Evolutionary conservation across 2,329 filamentous ascomycete genomes (phyloP), one percentile per base, ranked within the genome.

Genomic region (Calonectria henricotiae): DNA sequence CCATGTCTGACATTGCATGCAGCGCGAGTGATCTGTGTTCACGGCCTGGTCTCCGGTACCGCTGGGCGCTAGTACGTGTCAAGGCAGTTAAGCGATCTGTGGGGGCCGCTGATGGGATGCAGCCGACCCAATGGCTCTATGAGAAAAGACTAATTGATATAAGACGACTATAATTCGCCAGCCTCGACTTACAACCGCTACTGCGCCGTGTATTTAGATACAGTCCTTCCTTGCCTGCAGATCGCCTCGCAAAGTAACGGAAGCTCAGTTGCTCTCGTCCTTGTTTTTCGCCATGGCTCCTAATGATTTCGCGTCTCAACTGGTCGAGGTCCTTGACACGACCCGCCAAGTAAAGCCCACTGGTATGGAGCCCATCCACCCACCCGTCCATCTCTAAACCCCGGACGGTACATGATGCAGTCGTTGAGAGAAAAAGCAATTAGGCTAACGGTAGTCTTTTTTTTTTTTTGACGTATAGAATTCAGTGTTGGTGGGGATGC

Each of bases 71-170:
- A 58, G 51, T 58, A 39, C 51, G 23, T 15, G 51, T 58, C 51
- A 58, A 41, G 51, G 51, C 51, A 58, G n/a, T 39, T 58, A 39
- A 58, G 51, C 51, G 51, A 58, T 39, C 51, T 58, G 51, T 58
- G 51, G 51, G 51, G 51, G 20, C 35, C 51, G 51, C 51, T 58
- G 30, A 35, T 23, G 51, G 32, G n/a, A 55, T 20, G 30, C 49
- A 17, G 8, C 12, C 4, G 51, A 20, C 51, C 51, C 51, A 58
- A 58, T 58, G 51, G 51, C 37, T 58, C 51, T 58, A 8, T 37
- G 32, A n/a, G 32, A 58, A 58, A 58, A 58, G 51, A 37, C 51
- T 58, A 58, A 58, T 58, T 58, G 51, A 58, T 58, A 58, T 58
- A 58, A 58, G 51, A 58, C 51, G 51, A 39, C 32, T 25, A 58